Percentiles rank a stretch among this genome's conserved stretches.
Evolutionary conservation across 2,329 filamentous ascomycete genomes (phyloP).

Genomic region (Xylaria multiplex): DNA sequence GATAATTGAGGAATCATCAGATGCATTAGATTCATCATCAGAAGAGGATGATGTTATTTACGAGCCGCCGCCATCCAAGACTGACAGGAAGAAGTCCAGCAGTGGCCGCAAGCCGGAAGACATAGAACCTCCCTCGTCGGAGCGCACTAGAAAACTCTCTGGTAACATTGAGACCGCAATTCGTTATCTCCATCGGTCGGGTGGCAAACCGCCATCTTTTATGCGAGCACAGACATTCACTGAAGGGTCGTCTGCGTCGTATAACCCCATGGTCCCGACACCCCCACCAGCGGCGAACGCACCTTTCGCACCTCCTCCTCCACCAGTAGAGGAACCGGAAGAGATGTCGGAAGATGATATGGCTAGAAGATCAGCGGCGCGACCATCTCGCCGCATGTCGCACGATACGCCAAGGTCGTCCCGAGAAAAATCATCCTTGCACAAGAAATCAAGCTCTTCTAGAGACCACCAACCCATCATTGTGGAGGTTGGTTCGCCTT

Average conservation of each 20-base stretch:
- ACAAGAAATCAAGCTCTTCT: constrained; percentile 44
- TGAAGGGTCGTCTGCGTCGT: constrained; percentile 33
- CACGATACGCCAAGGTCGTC: constrained; percentile 45
- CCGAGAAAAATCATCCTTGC: constrained; percentile 45
- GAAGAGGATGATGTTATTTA: constrained; percentile 40
- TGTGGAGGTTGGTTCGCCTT: constrained; percentile 36
- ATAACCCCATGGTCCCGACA: constrained; percentile 46
- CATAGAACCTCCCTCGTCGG: constrained; percentile 18
- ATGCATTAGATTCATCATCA: constrained; percentile 30
- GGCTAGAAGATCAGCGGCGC: constrained; percentile 42
- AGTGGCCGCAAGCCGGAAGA: constrained; percentile 45
- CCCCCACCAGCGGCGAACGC: constrained; percentile 45
- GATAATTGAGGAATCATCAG: constrained; percentile 41
- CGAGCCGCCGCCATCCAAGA: constrained; percentile 37
- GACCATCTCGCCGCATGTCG: constrained; percentile 45
- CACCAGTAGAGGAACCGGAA: constrained; percentile 34
- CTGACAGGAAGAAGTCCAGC: constrained; percentile 47
- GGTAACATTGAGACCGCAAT: constrained; percentile 44
- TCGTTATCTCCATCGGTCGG: constrained; percentile 45
- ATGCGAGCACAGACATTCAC: constrained; percentile 43
- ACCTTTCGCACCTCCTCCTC: constrained; percentile 43
- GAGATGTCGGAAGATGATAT: constrained; percentile 43
- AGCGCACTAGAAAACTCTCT: constrained; percentile 42
- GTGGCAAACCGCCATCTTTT: constrained; percentile 40
- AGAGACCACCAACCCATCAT: constrained; percentile 42